phyloP scores from a whole-genome alignment of 2,329 filamentous ascomycete genomes.

The Verticillium nubilum region DNA sequence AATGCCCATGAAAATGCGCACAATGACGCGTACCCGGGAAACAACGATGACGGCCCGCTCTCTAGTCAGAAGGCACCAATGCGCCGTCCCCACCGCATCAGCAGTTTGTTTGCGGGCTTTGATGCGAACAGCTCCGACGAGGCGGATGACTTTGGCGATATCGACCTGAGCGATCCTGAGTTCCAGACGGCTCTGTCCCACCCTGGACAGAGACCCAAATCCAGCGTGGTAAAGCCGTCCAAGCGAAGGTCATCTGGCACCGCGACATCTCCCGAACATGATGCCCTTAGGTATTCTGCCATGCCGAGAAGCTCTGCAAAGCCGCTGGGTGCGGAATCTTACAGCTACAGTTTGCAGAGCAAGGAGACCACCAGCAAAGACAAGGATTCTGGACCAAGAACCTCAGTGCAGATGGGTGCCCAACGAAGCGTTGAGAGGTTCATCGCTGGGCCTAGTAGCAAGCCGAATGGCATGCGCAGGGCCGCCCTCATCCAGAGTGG shows the following conservation, averaged over 20 bases:
- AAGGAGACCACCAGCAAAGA: slow-evolving; percentile 17
- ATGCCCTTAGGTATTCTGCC: slow-evolving; percentile 21
- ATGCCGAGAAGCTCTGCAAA: slow-evolving; percentile 21
- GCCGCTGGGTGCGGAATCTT: slow-evolving; percentile 34
- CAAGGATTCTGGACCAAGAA: slow-evolving; percentile 3
- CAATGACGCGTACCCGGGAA: slow-evolving; percentile 67
- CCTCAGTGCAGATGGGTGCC: slow-evolving; percentile 14
- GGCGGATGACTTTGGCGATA: slow-evolving; percentile 47
- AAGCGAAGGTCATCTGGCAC: slow-evolving; percentile 20
- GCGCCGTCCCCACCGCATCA: slow-evolving; percentile 68
- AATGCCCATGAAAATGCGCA: background rate
- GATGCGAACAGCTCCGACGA: slow-evolving; percentile 67
- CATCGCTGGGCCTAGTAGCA: slow-evolving; percentile 32
- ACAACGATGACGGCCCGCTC: slow-evolving; percentile 74
- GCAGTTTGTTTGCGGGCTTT: slow-evolving; percentile 83
- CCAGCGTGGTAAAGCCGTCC: slow-evolving; percentile 2
- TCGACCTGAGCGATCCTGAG: slow-evolving; percentile 60
- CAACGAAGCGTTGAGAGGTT: slow-evolving; percentile 31
- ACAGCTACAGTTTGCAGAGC: slow-evolving; percentile 35
- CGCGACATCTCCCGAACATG: slow-evolving; percentile 39
- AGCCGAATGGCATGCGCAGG: slow-evolving; percentile 64
- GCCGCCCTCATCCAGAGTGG: slow-evolving; percentile 77
- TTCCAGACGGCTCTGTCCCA: slow-evolving; percentile 62
- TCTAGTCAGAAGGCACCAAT: slow-evolving; percentile 54
- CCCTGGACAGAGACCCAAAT: slow-evolving; percentile 44